Evolutionary conservation across 1,284 basidiomycete species (phyloP), one percentile per base, ranked within the genome.

Genomic region (Microbotryum intermedium): DNA sequence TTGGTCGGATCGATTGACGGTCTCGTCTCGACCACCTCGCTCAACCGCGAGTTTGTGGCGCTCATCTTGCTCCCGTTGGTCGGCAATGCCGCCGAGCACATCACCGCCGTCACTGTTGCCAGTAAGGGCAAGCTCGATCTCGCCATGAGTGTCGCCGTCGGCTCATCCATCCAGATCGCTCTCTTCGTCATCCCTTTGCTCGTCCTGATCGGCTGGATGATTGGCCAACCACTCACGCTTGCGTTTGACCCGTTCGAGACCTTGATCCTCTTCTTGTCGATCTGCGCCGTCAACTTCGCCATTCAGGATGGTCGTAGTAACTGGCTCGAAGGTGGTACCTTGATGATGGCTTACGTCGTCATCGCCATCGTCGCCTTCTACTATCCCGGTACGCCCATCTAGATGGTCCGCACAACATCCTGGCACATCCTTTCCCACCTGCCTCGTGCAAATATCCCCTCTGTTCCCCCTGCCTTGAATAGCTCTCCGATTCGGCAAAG

Each of bases 81-180:
- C 45, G 73, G 72, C 45, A 69, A 70, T 50, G 85, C 87, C 13
- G 87, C 88, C 79, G 90, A 94, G 73, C 89, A 91, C 72, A 84
- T 85, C 53, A 91, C 90, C 4, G 88, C 89, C 25, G 87, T 93
- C 61, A 87, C 85, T 4, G 88, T 91, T 7, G 89, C 89, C 0
- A 83, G 89, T 65, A 89, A 91, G 76, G 77, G 78, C 67, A 78
- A 79, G 62, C 71, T 78, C 76, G 69, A 69, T 89, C 54, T 83
- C 83, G 65, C 79, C 11, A 49, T 64, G 45, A 56, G 58, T 7
- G 53, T 64, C n/a, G 58, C 62, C 5, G 50, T 60, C 6, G 59
- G 59, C 28, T 39, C 23, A 3, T 88, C 86, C 62, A 90, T 93
- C 63, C 90, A 94, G 84, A 88, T 88, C 59, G 85, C 88, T 1